Conservation (phyloP, 2,329 filamentous ascomycete species). For the Fragosphaeria purpurea region DNA sequence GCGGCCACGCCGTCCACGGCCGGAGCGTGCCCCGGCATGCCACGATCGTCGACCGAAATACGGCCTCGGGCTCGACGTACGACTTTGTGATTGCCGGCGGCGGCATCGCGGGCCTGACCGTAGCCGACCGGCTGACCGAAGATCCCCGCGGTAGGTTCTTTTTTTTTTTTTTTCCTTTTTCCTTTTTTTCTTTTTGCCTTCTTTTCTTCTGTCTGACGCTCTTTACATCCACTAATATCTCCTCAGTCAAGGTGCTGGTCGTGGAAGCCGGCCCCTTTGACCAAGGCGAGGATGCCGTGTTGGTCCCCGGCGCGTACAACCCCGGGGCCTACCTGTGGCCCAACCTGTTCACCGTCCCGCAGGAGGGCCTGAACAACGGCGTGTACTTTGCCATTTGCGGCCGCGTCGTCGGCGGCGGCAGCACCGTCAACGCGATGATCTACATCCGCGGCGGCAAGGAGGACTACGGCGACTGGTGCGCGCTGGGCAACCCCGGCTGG, state of each 20-base stretch:
- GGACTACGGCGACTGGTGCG: slow-evolving; percentile 48
- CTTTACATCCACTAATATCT: too few relatives aligned
- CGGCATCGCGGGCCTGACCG: slow-evolving; percentile 27
- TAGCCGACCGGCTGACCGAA: slow-evolving; percentile 34
- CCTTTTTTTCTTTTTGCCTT: too few relatives aligned
- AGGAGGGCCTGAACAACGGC: slow-evolving; percentile 21
- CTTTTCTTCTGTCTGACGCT: too few relatives aligned
- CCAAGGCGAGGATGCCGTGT: slow-evolving; percentile 17
- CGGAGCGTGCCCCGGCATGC: not conserved
- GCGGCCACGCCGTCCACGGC: not conserved
- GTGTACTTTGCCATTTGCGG: slow-evolving; percentile 22
- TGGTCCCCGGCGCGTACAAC: slow-evolving; percentile 20
- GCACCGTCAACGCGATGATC: slow-evolving; percentile 50
- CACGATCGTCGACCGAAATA: slow-evolving; percentile 2
- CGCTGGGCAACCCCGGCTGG: slow-evolving; percentile 50
- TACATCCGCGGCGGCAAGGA: slow-evolving; percentile 35
- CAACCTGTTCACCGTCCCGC: slow-evolving; percentile 27
- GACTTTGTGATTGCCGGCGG: slow-evolving; percentile 21
- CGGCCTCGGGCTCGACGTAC: not conserved
- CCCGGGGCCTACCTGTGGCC: slow-evolving; percentile 22
- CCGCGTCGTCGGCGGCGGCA: slow-evolving; percentile 51
- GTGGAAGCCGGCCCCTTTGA: slow-evolving; percentile 18
- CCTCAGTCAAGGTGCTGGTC: slow-evolving; percentile 15
- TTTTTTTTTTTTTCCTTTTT: too few relatives aligned
- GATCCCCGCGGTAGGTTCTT: slow-evolving; percentile 23